phyloP scores from a whole-genome alignment of 805 yeast genomes.

The Wickerhamiella cacticola region DNA sequence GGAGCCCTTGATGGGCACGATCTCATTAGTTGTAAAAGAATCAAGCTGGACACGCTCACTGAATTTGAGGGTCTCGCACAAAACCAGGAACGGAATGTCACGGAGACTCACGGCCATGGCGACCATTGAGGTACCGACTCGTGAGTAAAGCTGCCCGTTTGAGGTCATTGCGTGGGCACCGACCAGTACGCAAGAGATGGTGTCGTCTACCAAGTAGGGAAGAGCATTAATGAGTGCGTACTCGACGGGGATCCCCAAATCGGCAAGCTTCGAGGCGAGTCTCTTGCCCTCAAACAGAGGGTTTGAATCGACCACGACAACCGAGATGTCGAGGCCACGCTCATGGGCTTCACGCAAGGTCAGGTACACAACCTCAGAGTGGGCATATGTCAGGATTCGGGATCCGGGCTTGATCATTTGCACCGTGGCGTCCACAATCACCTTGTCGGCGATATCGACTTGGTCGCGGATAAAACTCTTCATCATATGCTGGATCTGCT shows the following conservation, averaged over 20 bases:
- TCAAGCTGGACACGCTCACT: conserved; percentile 92
- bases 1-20: conserved; percentile 34
- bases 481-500: conserved; percentile 49
- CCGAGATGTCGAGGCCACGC: conserved; percentile 55
- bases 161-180: conserved; percentile 98
- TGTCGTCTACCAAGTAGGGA: conserved; percentile 63
- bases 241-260: conserved; percentile 54
- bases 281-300: conserved; percentile 89
- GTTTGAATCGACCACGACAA: conserved; percentile 81
- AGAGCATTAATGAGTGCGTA: conserved; percentile 72
- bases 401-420: conserved; percentile 63
- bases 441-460: conserved; percentile 67
- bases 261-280: conserved; percentile 52
- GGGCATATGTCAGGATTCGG: conserved; percentile 77
- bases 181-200: conserved; percentile 73
- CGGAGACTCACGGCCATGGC: conserved; percentile 84
- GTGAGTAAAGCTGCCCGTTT: conserved; percentile 81
- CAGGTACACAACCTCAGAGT: conserved; percentile 69
- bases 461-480: conserved; percentile 76
- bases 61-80: conserved; percentile 91
- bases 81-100: conserved; percentile 86
- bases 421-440: conserved; percentile 71
- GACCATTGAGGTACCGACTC: conserved; percentile 89
- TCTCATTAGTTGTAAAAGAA: conserved; percentile 86
- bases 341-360: conserved; percentile 57